Base-by-base conservation (phyloP, 257 asterid genomes). In the Plectranthus barbatus region DNA sequence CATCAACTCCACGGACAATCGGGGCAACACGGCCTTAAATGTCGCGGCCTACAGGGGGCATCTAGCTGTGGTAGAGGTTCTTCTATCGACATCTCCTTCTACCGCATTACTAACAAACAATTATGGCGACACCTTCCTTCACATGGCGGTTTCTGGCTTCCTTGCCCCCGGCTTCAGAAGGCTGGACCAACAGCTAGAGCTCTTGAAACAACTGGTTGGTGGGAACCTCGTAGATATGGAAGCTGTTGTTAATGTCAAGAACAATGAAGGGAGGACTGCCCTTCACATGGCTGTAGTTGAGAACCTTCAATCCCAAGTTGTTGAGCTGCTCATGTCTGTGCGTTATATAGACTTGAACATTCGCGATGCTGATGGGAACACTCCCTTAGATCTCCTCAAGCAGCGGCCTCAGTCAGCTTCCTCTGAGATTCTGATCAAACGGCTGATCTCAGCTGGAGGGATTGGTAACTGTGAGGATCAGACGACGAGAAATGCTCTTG, bases 101-200 rank as follows among this genome's bases (percentile, higher is more conserved):
- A 71, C 70, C 0, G 67, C 72, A 4, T 62, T 75, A 4, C 14
- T 67, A 42, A 54, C 68, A 29, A 92, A 92, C 77, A 80, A 65
- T 11, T 57, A 76, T 3, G 96, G 97, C 9, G 95, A 89, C 57
- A 89, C 95, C 3, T 80, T 87, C 49, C 86, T 92, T 39, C 99
- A 89, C 83, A 85, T 90, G 96, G 91, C 87, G 0, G 86, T 92
- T 36, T 78, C 93, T 9, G 95, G 96, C 26, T 89, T 92, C 68
- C 72, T 82, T 4, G 33, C 94, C 60, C 96, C 91, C 1, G 81
- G 88, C 42, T 92, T 92, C 76, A 78, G 74, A 9, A 67, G 85
- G 70, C 47, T 89, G 58, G 97, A 92, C 74, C 78, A 76, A 1
- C 96, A 82, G 64, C 81, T 80, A 7, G 79, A 78, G 58, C 85